Conservation (phyloP, 78 protist genomes). For the Bigelowiella natans region DNA sequence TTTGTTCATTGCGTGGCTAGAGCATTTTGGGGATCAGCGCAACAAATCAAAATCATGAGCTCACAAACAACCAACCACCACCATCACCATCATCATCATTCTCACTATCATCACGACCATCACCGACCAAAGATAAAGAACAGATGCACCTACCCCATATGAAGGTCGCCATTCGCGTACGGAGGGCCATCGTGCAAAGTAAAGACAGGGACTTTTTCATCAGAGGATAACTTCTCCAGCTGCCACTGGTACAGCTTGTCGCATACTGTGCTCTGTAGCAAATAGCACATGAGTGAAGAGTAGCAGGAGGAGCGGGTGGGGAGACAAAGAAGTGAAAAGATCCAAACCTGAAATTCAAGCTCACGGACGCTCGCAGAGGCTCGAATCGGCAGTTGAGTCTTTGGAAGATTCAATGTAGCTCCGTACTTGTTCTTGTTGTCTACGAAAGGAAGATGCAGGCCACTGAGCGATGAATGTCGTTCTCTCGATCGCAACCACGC, state of each 20-base stretch:
- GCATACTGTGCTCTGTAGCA: background rate
- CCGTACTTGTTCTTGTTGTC: background rate
- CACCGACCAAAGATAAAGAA: too few relatives aligned
- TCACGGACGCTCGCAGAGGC: background rate
- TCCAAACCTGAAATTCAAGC: background rate
- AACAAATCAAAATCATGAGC: background rate
- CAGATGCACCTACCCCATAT: slow-evolving; percentile 24
- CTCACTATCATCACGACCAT: background rate
- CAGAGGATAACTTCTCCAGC: background rate
- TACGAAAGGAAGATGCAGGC: too few relatives aligned
- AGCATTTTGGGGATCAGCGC: background rate
- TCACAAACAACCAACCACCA: background rate
- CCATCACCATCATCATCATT: background rate
- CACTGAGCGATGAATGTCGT: too few relatives aligned
- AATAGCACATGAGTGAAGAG: too few relatives aligned
- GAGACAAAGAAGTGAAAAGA: too few relatives aligned
- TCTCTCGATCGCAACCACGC: too few relatives aligned
- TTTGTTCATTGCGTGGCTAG: slow-evolving; percentile 27
- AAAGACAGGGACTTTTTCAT: slow-evolving; percentile 4
- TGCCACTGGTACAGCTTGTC: background rate
- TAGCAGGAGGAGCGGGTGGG: too few relatives aligned
- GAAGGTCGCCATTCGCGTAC: slow-evolving; percentile 82
- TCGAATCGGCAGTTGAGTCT: background rate
- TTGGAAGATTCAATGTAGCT: background rate
- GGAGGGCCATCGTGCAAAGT: slow-evolving; percentile 93